Base-by-base conservation (phyloP, 2,329 filamentous ascomycete genomes). In the Hansfordia pulvinata region DNA sequence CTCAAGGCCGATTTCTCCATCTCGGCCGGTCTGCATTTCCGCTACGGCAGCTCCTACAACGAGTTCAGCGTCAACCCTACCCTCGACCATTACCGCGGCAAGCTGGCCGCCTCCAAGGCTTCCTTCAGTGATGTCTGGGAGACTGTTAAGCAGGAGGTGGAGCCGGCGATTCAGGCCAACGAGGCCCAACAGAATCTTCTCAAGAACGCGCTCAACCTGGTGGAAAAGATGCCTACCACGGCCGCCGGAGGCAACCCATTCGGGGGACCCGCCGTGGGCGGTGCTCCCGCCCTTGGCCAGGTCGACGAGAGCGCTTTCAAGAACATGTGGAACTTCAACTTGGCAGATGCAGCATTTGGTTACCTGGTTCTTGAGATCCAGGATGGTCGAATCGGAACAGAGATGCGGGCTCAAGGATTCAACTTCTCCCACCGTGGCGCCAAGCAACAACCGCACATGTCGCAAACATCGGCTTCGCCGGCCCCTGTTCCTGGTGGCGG, bases 251-350 rank as follows among this genome's bases (percentile, higher is more conserved):
- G 90, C 13, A 96, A 96, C 50, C 90, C 90, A 5, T 98, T 98
- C 46, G 90, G 90, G 23, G 88, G 88, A 10, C 82, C 83, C 17
- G 71, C 76, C 28, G 72, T 75, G 26, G 80, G 78, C 20, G 75
- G 74, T 26, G 60, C 68, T 28, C n/a, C n/a, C n/a, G 69, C 72
- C 31, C 76, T 83, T 26, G 90, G 90, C 17, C 82, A 93, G 46
- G 85, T 98, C 11, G 90, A 98, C 36, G 90, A 98, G 62, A 94
- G 86, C 44, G 90, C 90, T 2, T 98, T 98, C 69, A 98, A 98
- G 64, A 98, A 98, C 52, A 96, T 96, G 90, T 98, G 90, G 90
- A 98, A 98, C 56, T 98, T 98, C 60, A 96, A 96, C 53, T 58
- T 98, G 38, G 90, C 90, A 17, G 90, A 98, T 60, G 90, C 90